These are phyloP conservation scores for Francoa sonchifolia DNA, from an alignment of 441 rosid species.

Conservation along the genomic window DNA sequence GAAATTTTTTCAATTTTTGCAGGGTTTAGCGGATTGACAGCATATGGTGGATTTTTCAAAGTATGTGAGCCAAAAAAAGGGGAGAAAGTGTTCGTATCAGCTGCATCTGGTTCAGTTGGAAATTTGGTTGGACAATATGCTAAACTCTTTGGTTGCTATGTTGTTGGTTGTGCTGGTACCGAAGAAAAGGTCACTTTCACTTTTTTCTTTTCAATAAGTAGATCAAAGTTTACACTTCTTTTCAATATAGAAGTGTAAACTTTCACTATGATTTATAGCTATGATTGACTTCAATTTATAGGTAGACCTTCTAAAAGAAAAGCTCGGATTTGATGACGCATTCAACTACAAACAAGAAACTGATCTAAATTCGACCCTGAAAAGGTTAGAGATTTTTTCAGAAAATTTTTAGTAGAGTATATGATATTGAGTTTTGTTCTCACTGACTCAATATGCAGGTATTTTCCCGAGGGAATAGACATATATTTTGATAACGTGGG, in stretches of 20 bases:
- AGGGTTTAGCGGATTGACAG: constrained; percentile 52
- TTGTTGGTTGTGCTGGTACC: constrained; percentile 45
- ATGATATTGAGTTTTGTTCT: neutral
- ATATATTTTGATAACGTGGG: constrained; percentile 81
- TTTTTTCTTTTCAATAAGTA: neutral
- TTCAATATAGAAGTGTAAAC: neutral
- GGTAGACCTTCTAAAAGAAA: constrained; percentile 51
- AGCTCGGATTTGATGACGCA: constrained; percentile 67
- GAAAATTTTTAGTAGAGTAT: neutral
- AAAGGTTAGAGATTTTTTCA: constrained; percentile 20
- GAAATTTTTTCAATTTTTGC: neutral
- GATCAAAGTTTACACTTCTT: neutral
- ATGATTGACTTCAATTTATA: neutral
- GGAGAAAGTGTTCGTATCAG: constrained; percentile 42
- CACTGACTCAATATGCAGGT: constrained; percentile 19
- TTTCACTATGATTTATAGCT: neutral
- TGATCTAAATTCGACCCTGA: constrained; percentile 37
- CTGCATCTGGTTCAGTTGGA: constrained; percentile 45
- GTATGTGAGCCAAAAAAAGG: constrained; percentile 41
- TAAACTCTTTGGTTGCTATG: constrained; percentile 38
- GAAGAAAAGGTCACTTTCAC: constrained; percentile 27
- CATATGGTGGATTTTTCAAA: constrained; percentile 37
- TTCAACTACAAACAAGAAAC: constrained; percentile 58
- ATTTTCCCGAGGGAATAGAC: constrained; percentile 60
- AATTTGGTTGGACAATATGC: constrained; percentile 51